These are phyloP conservation scores for Aureobasidium sp. DNA, from an alignment of 2,329 filamentous ascomycete species.

Conservation along the genomic window DNA sequence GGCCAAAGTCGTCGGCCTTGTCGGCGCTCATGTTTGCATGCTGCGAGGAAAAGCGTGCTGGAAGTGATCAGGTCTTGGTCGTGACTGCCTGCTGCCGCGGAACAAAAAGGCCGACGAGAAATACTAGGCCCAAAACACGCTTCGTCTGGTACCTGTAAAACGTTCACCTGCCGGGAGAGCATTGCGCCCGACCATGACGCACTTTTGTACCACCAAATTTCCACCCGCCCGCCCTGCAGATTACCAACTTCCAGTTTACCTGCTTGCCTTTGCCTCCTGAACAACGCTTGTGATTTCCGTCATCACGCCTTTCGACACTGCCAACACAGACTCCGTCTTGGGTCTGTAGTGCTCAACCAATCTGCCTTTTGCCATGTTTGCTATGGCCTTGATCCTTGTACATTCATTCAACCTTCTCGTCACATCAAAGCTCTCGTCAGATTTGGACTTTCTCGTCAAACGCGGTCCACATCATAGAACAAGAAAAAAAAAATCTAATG, in stretches of 20 bases:
- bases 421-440: too few relatives aligned
- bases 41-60: not conserved
- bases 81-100: not conserved
- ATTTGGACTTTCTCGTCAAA: not conserved
- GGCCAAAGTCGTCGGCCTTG: not conserved
- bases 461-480: not conserved
- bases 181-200: not conserved
- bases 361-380: too few relatives aligned
- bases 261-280: not conserved
- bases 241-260: not conserved
- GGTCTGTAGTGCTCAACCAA: too few relatives aligned
- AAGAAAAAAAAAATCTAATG: constrained; percentile 10
- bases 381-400: too few relatives aligned
- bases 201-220: not conserved
- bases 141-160: not conserved
- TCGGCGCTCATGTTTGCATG: constrained; percentile 2
- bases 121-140: constrained; percentile 5
- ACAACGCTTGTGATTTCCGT: not conserved
- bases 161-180: not conserved
- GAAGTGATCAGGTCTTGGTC: not conserved
- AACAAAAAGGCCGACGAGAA: not conserved
- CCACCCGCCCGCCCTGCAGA: not conserved
- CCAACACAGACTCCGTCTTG: not conserved
- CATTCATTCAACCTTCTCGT: not conserved
- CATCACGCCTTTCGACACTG: not conserved